These are phyloP conservation scores for Cryptococcus sp. DNA, from an alignment of 1,284 basidiomycete genomes.

Conservation along the genomic window DNA sequence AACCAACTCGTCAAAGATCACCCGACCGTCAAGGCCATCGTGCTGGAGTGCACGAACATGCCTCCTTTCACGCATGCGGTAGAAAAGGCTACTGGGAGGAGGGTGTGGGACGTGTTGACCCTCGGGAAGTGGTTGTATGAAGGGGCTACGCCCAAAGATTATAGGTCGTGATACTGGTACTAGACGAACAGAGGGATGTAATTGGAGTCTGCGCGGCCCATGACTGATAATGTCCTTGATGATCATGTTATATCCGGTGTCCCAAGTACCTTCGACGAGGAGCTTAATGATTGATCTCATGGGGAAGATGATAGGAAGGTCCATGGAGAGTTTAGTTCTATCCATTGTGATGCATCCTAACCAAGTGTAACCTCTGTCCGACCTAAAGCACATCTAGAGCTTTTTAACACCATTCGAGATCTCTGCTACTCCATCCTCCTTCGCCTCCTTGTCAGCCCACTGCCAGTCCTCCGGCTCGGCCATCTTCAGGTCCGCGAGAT, in stretches of 20 bases:
- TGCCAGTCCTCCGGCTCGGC: slow-evolving; percentile 14
- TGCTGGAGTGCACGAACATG: slow-evolving; percentile 37
- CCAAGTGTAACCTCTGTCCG: too few relatives aligned
- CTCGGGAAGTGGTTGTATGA: slow-evolving; percentile 26
- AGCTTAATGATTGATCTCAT: too few relatives aligned
- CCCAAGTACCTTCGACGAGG: too few relatives aligned
- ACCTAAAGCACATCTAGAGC: background rate
- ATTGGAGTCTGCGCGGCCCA: too few relatives aligned
- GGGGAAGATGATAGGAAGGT: too few relatives aligned
- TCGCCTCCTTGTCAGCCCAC: background rate
- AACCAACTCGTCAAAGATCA: slow-evolving; percentile 8
- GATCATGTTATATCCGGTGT: background rate
- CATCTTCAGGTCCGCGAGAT: slow-evolving; percentile 11
- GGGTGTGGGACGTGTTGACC: slow-evolving; percentile 26
- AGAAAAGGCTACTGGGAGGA: slow-evolving; percentile 21
- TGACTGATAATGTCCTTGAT: too few relatives aligned
- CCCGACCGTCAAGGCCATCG: slow-evolving; percentile 25
- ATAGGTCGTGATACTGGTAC: background rate
- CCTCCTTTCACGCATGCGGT: slow-evolving; percentile 27
- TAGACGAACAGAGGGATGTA: too few relatives aligned
- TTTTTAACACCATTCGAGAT: background rate
- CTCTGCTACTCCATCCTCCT: background rate
- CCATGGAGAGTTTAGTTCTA: too few relatives aligned
- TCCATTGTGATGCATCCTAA: too few relatives aligned
- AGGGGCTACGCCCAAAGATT: slow-evolving; percentile 16